Conservation (phyloP, 495 filamentous ascomycete genomes). For the Coniosporium apollinis region DNA sequence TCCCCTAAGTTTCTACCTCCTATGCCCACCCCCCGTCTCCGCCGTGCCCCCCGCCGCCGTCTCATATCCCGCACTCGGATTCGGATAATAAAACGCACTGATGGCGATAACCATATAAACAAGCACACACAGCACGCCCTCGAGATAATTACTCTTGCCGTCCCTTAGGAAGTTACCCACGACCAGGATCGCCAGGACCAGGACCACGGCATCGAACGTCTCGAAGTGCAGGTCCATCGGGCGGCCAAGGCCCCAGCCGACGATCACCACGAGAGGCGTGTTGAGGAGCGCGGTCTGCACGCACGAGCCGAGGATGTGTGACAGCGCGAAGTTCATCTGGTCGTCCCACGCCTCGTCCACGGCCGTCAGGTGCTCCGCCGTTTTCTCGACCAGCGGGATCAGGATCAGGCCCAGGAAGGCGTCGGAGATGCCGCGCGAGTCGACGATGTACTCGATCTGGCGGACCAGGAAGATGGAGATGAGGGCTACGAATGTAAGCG, state of each 20-base stretch:
- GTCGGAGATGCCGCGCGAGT: constrained; percentile 46
- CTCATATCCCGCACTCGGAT: too few species aligned
- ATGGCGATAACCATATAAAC: constrained; percentile 48
- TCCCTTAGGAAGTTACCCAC: constrained; percentile 33
- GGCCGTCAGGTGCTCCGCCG: constrained; percentile 63
- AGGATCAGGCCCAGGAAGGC: constrained; percentile 35
- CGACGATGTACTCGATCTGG: constrained; percentile 60
- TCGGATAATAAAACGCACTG: constrained; percentile 44
- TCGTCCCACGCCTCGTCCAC: constrained; percentile 84
- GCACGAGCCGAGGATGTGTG: constrained; percentile 73
- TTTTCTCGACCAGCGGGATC: constrained; percentile 74
- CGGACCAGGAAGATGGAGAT: constrained; percentile 70
- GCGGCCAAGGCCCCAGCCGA: constrained; percentile 63
- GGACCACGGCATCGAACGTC: constrained; percentile 69
- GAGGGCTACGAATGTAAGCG: constrained; percentile 59
- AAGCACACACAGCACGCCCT: constrained; percentile 42
- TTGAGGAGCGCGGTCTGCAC: constrained; percentile 87
- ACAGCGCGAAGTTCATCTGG: constrained; percentile 79
- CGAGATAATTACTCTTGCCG: constrained; percentile 30
- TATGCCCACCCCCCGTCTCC: too few species aligned
- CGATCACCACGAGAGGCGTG: constrained; percentile 64
- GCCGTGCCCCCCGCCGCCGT: too few species aligned
- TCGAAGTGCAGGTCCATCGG: constrained; percentile 74
- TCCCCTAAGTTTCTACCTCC: too few species aligned
- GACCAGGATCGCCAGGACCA: constrained; percentile 77